A percentile compares a stretch with the other conserved stretches of the same genome.
phyloP scores from a whole-genome alignment of 495 filamentous ascomycete species.

The Mytilinidion resinicola region DNA sequence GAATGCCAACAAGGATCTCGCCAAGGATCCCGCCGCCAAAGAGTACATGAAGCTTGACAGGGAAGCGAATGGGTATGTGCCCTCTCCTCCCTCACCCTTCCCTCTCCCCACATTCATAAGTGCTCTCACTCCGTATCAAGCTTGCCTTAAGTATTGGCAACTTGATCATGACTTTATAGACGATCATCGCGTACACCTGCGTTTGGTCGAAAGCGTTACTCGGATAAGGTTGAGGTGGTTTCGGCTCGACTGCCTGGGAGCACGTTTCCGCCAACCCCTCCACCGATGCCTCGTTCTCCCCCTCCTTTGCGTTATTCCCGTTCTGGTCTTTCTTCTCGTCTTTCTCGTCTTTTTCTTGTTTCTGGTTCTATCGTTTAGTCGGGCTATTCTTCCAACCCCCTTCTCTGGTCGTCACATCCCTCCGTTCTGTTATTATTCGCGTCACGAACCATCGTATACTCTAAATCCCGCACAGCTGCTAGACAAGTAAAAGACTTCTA shows the following conservation, averaged over 20 bases:
- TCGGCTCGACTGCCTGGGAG: no score
- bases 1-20: no score
- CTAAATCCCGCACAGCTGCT: background rate
- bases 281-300: no score
- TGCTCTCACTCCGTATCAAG: slow-evolving; percentile 1
- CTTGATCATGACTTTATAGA: background rate
- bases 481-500: background rate
- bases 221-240: no score
- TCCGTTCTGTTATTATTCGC: background rate
- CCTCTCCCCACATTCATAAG: slow-evolving; percentile 7
- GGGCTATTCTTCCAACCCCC: no score
- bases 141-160: background rate
- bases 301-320: background rate
- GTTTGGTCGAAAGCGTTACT: background rate
- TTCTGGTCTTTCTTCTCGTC: background rate
- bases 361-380: no score
- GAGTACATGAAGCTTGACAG: slow-evolving; percentile 79
- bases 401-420: background rate
- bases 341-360: no score
- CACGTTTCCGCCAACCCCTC: no score
- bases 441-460: background rate
- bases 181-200: background rate
- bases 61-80: slow-evolving; percentile 68
- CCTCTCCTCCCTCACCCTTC: slow-evolving; percentile 2
- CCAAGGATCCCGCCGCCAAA: slow-evolving; percentile 47